phyloP scores from a whole-genome alignment of 2,329 filamentous ascomycete genomes.

The Venturia asperata region DNA sequence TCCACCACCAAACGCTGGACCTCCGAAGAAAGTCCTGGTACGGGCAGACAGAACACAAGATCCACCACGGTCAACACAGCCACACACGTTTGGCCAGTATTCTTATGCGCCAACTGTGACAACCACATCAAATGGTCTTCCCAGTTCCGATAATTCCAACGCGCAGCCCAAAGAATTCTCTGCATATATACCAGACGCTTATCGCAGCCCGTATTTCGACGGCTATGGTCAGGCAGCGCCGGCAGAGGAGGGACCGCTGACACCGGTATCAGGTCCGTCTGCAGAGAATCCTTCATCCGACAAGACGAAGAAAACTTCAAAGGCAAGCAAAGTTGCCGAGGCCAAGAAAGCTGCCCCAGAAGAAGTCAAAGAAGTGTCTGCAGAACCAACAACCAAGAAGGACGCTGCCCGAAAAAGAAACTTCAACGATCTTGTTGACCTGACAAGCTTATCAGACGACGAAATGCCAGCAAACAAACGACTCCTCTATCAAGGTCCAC shows the following conservation, averaged over 20 bases:
- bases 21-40: not conserved
- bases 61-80: slow-evolving; percentile 2
- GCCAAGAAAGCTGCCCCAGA: slow-evolving; percentile 10
- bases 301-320: slow-evolving; percentile 24
- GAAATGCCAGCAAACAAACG: slow-evolving; percentile 21
- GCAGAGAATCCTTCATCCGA: slow-evolving; percentile 24
- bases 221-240: not conserved
- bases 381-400: slow-evolving; percentile 42
- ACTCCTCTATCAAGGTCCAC: not conserved
- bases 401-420: slow-evolving; percentile 49
- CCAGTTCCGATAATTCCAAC: not conserved
- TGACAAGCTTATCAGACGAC: slow-evolving; percentile 44
- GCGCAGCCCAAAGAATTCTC: not conserved
- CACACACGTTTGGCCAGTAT: not conserved
- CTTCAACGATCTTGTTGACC: slow-evolving; percentile 48
- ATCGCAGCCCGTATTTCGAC: slow-evolving; percentile 20
- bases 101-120: not conserved
- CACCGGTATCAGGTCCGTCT: slow-evolving; percentile 23
- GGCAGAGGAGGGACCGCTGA: not conserved
- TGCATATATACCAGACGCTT: not conserved
- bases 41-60: not conserved
- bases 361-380: slow-evolving; percentile 16
- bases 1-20: not conserved
- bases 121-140: slow-evolving; percentile 3
- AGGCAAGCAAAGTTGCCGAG: slow-evolving; percentile 15